A percentile compares a stretch with the other conserved stretches of the same genome.
These are phyloP conservation scores for Tolypocladium album DNA, from an alignment of 2,329 filamentous ascomycete species.

Conservation along the genomic window DNA sequence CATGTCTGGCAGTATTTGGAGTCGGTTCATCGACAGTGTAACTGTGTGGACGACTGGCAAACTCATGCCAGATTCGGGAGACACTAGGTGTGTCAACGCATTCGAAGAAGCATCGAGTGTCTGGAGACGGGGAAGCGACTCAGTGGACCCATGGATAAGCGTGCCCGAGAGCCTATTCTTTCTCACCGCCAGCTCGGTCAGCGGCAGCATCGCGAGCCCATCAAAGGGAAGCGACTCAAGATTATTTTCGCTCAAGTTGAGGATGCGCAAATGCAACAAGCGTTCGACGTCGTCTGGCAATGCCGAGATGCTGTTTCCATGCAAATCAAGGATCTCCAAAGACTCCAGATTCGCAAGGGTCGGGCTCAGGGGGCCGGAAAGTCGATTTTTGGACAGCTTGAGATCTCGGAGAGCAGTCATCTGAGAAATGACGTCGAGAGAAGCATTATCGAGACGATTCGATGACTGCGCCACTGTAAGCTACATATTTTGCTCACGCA, in stretches of 20 bases:
- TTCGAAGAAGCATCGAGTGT: constrained; percentile 71
- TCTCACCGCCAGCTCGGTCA: constrained; percentile 62
- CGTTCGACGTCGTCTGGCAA: constrained; percentile 59
- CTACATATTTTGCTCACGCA: not conserved
- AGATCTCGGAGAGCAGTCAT: constrained; percentile 66
- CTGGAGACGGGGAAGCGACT: constrained; percentile 54
- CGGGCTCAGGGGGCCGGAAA: constrained; percentile 57
- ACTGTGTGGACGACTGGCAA: constrained; percentile 66
- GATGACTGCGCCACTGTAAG: constrained; percentile 46
- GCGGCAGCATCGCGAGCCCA: constrained; percentile 52
- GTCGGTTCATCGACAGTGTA: constrained; percentile 69
- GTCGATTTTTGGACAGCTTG: constrained; percentile 66
- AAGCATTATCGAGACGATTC: constrained; percentile 66
- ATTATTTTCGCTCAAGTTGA: constrained; percentile 74
- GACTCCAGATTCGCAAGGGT: constrained; percentile 53
- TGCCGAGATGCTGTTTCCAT: constrained; percentile 64
- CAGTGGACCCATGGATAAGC: constrained; percentile 54
- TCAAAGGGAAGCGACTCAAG: constrained; percentile 63
- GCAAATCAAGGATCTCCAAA: constrained; percentile 73
- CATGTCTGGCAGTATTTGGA: constrained; percentile 63
- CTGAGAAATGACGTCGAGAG: constrained; percentile 63
- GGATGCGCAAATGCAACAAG: constrained; percentile 57
- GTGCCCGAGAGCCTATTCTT: constrained; percentile 70
- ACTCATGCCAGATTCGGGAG: constrained; percentile 33
- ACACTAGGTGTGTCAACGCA: constrained; percentile 46